Evolutionary conservation across 805 yeast genomes (phyloP), one percentile per base, ranked within the genome.

Genomic region (Wickerhamomyces hampshirensis): DNA sequence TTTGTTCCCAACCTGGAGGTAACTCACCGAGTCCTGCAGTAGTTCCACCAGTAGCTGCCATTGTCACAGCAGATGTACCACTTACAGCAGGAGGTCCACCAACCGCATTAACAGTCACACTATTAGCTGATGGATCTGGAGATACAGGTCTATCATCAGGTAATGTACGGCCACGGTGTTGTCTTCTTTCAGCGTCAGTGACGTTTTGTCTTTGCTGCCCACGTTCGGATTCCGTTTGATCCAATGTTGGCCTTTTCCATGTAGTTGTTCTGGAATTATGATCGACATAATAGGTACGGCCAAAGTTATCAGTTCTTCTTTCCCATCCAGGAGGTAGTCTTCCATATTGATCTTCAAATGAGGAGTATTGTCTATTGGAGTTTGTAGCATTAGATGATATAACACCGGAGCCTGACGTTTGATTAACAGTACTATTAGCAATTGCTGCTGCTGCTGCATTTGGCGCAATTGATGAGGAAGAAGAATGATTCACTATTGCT

Each of bases 301-400:
- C 98, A 55, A 88, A 85, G 60, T 88, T 87, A 61, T 93, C 99
- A 1, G 98, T 89, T 64, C 98, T 77, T 51, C 98, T 80, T 63
- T 93, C 99, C 98, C 98, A 93, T 4, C 99, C 99, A 6, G 96
- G 87, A 4, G 98, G 99, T 48, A 93, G 71, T 56, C 96, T 73
- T 29, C 99, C 99, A 52, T 80, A 77, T 60, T 91, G 98, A 64
- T 93, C 99, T 63, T 93, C 98, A 59, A 93, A 93, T 2, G 98
- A 86, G 5, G 95, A 84, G 51, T 80, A 82, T 55, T 82, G 94
- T 53, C 88, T 75, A 48, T 63, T 51, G 10, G 34, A 23, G 15
- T 6, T 18, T 3, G 18, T 36, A 30, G 37, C n/a, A 28, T 35
- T 16, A 5, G 42, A 9, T 7, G 40, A 23, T 19, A 37, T 26